Base-by-base conservation (phyloP, 371 early-diverging fungal genomes). In the Mortierella sp. region DNA sequence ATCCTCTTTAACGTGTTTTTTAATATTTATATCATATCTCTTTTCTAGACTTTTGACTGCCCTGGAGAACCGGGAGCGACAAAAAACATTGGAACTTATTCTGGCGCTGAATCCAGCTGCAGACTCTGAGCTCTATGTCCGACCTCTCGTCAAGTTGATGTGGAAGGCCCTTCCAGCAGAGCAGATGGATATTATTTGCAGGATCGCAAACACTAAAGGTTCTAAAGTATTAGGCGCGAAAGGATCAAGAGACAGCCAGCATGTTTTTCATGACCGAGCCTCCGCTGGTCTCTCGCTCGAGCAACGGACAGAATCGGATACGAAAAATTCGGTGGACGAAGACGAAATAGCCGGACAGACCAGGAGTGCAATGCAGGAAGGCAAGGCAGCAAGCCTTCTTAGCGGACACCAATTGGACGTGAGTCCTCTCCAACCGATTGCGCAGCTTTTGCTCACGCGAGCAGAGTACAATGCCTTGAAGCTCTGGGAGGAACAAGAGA, bases 381-480 rank as follows among this genome's bases (percentile, higher is more conserved):
- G 41, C 48, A 18, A 38, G 44, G 18, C 48, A 24, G n/a, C 74
- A 24, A 21, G 76, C 21, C 18, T 63, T 35, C 65, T 16, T 18
- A 32, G n/a, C 24, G 2, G 24, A 68, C 43, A 79, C 48, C 76
- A 71, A 16, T 71, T 76, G 12, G 72, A 79, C 5, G 60, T 82
- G 46, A 76, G 58, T 12, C 70, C 58, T 46, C 41, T 82, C 11
- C 77, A 77, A 16, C 82, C 82, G 7, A 74, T 79, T 32, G 46
- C 82, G 8, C 71, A 72, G 41, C 32, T 82, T 4, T 70, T 86
- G 27, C 51, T 86, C 12, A 73, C 43, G 63, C 82, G 86, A 14
- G 86, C 86, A 56, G 86, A 86, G 56, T 86, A 74, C 75, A 82
- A 82, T 0, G 70, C 76, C 10, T 21, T 82, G 58, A 75, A 79